Conservation (phyloP, 768 basidiomycete genomes). For the Psilocybe cyanescens region DNA sequence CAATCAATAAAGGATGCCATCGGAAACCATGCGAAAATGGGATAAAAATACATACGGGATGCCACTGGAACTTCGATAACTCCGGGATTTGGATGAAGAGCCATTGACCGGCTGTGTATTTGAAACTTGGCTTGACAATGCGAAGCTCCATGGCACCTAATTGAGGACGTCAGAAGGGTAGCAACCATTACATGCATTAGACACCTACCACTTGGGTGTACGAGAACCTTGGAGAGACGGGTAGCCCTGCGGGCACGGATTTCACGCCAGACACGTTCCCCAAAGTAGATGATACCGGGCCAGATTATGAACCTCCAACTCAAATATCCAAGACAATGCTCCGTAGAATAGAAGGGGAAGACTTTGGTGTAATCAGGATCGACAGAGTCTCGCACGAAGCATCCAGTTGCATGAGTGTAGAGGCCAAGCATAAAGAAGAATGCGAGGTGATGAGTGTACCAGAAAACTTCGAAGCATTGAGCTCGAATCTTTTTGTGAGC, state of each 20-base stretch:
- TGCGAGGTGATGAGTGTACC: slow-evolving; percentile 95
- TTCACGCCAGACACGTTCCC: slow-evolving; percentile 85
- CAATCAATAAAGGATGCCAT: slow-evolving; percentile 13
- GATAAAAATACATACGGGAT: slow-evolving; percentile 73
- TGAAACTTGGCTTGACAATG: slow-evolving; percentile 90
- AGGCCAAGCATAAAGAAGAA: slow-evolving; percentile 94
- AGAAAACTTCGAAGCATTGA: slow-evolving; percentile 95
- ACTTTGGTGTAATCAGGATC: slow-evolving; percentile 66
- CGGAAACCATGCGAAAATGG: slow-evolving; percentile 4
- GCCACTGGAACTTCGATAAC: slow-evolving; percentile 86
- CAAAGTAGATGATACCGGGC: slow-evolving; percentile 89
- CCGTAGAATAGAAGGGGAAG: slow-evolving; percentile 88
- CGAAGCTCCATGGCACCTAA: slow-evolving; percentile 91
- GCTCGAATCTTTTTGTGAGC: slow-evolving; percentile 87
- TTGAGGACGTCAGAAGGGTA: slow-evolving; percentile 5
- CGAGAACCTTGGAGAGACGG: slow-evolving; percentile 80
- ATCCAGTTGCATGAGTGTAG: slow-evolving; percentile 90
- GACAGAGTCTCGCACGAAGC: slow-evolving; percentile 89
- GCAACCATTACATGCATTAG: not conserved
- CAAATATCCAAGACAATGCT: slow-evolving; percentile 90
- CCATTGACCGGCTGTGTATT: slow-evolving; percentile 92
- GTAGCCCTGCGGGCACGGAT: slow-evolving; percentile 81
- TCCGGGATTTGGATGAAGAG: slow-evolving; percentile 89
- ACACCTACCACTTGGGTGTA: slow-evolving; percentile 81
- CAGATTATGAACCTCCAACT: slow-evolving; percentile 94